phyloP scores from a whole-genome alignment of 495 filamentous ascomycete genomes.

The Trichoderma parareesei region DNA sequence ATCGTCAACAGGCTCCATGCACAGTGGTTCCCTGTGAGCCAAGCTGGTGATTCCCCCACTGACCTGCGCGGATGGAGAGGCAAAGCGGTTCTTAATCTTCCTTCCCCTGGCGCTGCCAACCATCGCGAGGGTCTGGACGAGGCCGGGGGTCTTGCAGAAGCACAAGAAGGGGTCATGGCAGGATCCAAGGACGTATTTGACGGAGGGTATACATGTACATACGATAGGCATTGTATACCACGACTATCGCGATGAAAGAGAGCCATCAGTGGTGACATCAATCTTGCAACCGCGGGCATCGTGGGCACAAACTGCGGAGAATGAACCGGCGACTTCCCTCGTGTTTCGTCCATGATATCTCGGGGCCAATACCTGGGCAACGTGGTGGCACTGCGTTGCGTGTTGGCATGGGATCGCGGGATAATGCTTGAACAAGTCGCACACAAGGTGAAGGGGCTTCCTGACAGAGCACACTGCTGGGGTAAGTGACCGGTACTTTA shows the following conservation, averaged over 20 bases:
- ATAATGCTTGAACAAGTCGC: not conserved
- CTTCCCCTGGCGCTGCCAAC: not conserved
- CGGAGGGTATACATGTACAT: not conserved
- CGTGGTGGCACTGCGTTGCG: not conserved
- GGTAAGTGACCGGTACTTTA: not conserved
- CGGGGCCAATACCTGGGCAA: not conserved
- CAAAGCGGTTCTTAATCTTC: not conserved
- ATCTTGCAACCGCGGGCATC: not conserved
- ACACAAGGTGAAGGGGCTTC: not conserved
- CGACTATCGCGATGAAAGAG: too few relatives aligned
- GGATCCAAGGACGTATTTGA: not conserved
- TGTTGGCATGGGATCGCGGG: not conserved
- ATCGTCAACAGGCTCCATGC: not conserved
- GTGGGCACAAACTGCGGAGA: not conserved
- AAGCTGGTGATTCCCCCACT: not conserved
- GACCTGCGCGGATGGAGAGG: not conserved
- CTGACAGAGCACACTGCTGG: not conserved
- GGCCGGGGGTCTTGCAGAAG: not conserved
- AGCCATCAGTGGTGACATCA: too few relatives aligned
- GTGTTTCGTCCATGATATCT: not conserved
- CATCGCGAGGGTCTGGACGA: not conserved
- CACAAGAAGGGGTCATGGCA: not conserved
- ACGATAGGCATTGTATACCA: not conserved
- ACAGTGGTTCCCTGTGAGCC: not conserved
- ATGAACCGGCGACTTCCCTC: not conserved